phyloP scores from a whole-genome alignment of 2,329 filamentous ascomycete species.

The Fusarium bulbicola region DNA sequence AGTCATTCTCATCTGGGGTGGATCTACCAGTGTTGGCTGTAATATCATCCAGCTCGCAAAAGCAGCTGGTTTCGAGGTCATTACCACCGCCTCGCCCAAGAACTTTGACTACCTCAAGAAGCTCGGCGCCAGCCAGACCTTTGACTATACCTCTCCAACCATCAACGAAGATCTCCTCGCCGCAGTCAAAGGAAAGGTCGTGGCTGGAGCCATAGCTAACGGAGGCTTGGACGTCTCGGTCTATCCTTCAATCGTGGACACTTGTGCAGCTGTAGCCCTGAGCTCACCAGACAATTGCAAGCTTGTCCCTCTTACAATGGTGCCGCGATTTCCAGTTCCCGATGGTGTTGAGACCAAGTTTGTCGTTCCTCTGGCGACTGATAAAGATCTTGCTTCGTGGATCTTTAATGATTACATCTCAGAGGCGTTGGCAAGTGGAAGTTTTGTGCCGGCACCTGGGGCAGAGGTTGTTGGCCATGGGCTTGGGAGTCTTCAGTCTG shows the following conservation, averaged over 20 bases:
- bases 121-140: slow-evolving; percentile 4
- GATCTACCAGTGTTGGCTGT: slow-evolving; percentile 17
- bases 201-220: slow-evolving; percentile 5
- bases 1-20: slow-evolving; percentile 6
- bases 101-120: slow-evolving; percentile 14
- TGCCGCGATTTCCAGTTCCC: background rate
- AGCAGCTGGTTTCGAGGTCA: slow-evolving; percentile 13
- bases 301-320: slow-evolving; percentile 7
- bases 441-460: background rate
- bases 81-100: slow-evolving; percentile 5
- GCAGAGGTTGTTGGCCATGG: background rate
- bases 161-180: background rate
- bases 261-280: slow-evolving; percentile 10
- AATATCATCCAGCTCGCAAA: slow-evolving; percentile 10
- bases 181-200: background rate
- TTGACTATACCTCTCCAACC: background rate
- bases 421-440: background rate
- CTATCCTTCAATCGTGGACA: background rate
- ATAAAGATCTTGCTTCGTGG: slow-evolving; percentile 3
- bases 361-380: background rate
- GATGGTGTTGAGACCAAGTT: slow-evolving; percentile 13
- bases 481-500: background rate
- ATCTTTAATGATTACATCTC: slow-evolving; percentile 1
- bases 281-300: slow-evolving; percentile 4
- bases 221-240: background rate